These are phyloP conservation scores for Ascochyta fabae DNA, from an alignment of 2,329 filamentous ascomycete species.

Conservation along the genomic window DNA sequence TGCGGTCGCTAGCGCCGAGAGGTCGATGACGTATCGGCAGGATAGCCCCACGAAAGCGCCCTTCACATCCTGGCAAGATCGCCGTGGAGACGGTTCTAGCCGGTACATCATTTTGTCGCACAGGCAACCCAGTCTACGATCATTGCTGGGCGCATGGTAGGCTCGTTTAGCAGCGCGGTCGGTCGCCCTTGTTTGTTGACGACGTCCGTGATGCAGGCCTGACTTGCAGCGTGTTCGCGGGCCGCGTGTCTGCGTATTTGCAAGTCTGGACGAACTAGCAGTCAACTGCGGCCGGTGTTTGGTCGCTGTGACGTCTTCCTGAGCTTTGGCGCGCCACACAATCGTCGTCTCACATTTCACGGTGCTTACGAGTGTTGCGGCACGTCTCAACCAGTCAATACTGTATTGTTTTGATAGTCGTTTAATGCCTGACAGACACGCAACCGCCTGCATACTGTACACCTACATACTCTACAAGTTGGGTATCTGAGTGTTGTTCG, in stretches of 20 bases:
- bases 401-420: background rate
- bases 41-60: slow-evolving; percentile 8
- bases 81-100: slow-evolving; percentile 18
- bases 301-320: slow-evolving; percentile 12
- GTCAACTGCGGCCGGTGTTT: slow-evolving; percentile 2
- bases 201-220: background rate
- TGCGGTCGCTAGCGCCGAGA: slow-evolving; percentile 15
- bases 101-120: slow-evolving; percentile 18
- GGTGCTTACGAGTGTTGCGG: slow-evolving; percentile 1
- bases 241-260: background rate
- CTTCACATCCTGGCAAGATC: slow-evolving; percentile 17
- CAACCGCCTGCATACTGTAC: background rate
- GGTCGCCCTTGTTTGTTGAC: slow-evolving; percentile 5
- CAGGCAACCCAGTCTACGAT: slow-evolving; percentile 18
- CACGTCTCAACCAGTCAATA: slow-evolving; percentile 2
- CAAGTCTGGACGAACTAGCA: background rate
- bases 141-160: slow-evolving; percentile 7
- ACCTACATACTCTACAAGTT: slow-evolving; percentile 7
- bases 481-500: slow-evolving; percentile 15
- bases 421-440: background rate
- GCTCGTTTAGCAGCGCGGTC: background rate
- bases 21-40: slow-evolving; percentile 14
- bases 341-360: slow-evolving; percentile 5
- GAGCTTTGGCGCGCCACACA: background rate
- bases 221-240: background rate